A percentile compares a stretch with the other conserved stretches of the same genome.
Conservation (phyloP, 176 grass and related monocot species). For the Oryza coarctata region DNA sequence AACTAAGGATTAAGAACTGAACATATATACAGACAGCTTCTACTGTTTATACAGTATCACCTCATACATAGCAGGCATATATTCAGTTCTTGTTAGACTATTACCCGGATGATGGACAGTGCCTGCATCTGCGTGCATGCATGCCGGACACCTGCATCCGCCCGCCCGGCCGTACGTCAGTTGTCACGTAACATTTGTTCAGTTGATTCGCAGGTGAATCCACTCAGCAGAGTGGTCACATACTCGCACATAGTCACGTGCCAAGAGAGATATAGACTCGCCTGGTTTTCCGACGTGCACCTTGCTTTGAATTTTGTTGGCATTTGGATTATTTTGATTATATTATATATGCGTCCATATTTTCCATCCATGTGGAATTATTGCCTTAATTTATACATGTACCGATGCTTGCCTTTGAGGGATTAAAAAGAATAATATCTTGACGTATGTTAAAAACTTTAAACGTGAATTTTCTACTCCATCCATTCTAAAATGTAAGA, state of each 20-base stretch:
- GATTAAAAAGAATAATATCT: background rate
- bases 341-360: background rate
- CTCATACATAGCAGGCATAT: background rate
- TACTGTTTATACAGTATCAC: background rate
- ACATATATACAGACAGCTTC: background rate
- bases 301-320: background rate
- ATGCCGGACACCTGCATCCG: constrained; percentile 12
- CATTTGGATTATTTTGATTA: background rate
- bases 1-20: constrained; percentile 16
- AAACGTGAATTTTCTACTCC: too few species aligned
- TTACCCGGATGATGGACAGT: background rate
- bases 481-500: too few species aligned
- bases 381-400: background rate
- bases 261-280: background rate
- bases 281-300: background rate
- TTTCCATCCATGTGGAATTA: background rate
- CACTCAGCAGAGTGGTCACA: background rate
- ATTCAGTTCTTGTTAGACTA: background rate
- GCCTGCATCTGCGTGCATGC: background rate
- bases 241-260: background rate
- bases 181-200: constrained; percentile 1
- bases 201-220: background rate
- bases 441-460: too few species aligned
- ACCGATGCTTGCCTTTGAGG: background rate
- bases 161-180: background rate